Conservation (phyloP, 768 basidiomycete genomes). For the Amanita fuliginea region DNA sequence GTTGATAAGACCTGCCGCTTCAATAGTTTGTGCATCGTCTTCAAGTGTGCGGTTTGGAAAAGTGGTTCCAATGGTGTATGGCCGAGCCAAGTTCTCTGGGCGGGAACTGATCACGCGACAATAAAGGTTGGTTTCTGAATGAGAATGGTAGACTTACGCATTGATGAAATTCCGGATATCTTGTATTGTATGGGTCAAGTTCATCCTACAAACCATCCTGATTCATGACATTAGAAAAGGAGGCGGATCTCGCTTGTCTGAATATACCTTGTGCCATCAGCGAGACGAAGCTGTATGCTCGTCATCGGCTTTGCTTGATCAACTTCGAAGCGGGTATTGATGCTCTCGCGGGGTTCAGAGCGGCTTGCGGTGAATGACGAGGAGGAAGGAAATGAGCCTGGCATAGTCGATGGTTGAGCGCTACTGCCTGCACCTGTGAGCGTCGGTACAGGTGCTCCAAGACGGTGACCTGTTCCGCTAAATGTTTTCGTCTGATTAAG, state of each 20-base stretch:
- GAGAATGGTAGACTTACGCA: conserved; percentile 44
- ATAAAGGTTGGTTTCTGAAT: neutral
- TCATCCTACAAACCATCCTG: conserved; percentile 80
- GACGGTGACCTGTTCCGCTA: conserved; percentile 64
- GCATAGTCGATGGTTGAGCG: conserved; percentile 26
- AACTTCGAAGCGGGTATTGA: conserved; percentile 62
- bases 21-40: conserved; percentile 53
- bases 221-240: neutral
- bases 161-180: conserved; percentile 86
- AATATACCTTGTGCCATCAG: conserved; percentile 76
- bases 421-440: conserved; percentile 7
- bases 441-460: conserved; percentile 67
- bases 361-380: conserved; percentile 12
- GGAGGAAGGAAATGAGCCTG: conserved; percentile 45
- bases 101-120: conserved; percentile 41
- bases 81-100: conserved; percentile 47
- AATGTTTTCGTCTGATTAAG: conserved; percentile 46
- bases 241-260: neutral
- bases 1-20: conserved; percentile 62
- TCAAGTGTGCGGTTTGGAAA: conserved; percentile 76
- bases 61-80: conserved; percentile 78
- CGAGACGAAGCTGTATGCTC: conserved; percentile 81
- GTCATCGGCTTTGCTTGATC: conserved; percentile 78
- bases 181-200: conserved; percentile 78
- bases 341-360: conserved; percentile 20